Evolutionary conservation across 192 early-diverging fungal species (phyloP), one percentile per base, ranked within the genome.

Genomic region (Entomortierella lignicola): DNA sequence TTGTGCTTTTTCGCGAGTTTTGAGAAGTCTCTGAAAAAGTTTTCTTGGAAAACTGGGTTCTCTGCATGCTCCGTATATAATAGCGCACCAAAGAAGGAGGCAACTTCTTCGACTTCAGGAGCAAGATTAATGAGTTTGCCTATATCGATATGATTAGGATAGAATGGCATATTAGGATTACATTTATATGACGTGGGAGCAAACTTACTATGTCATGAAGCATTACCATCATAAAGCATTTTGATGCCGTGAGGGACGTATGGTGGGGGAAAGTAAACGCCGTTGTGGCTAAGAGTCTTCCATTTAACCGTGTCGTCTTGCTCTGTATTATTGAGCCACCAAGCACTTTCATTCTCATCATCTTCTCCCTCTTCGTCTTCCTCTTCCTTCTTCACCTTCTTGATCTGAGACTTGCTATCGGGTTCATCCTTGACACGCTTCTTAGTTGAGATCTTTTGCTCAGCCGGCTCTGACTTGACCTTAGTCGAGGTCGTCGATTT

Each of bases 11-110:
- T 82, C 23, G 96, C 80, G 17, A 98, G 55, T 30, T 82, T 86
- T 60, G 85, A 81, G 81, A 94, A 99, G 75, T 99, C 98, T 20
- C 65, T 74, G 75, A 99, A 99, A 70, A 99, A 99, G 88, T 99
- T 99, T 60, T 88, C 85, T 65, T 89, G 88, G 74, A 99, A 99
- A 20, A 85, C 89, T 27, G 87, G 86, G 72, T 98, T 98, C 63
- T 90, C 85, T 5, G 84, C 95, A 31, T 92, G 89, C 41, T 98
- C 95, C 0, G 95, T 95, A 23, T 89, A 93, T 8, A 99, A 63
- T 26, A 97, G 57, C 17, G 88, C 92, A 26, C 96, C 98, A 87
- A 91, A 99, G 79, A 98, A 99, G 15, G 88, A 93, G 1, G 98
- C 98, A 0, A 99, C 94, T 67, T 99, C 98, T 80, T 99, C 98